Evolutionary conservation across 1,284 basidiomycete genomes (phyloP), one percentile per base, ranked within the genome.

Genomic region (Trametes hirsuta): DNA sequence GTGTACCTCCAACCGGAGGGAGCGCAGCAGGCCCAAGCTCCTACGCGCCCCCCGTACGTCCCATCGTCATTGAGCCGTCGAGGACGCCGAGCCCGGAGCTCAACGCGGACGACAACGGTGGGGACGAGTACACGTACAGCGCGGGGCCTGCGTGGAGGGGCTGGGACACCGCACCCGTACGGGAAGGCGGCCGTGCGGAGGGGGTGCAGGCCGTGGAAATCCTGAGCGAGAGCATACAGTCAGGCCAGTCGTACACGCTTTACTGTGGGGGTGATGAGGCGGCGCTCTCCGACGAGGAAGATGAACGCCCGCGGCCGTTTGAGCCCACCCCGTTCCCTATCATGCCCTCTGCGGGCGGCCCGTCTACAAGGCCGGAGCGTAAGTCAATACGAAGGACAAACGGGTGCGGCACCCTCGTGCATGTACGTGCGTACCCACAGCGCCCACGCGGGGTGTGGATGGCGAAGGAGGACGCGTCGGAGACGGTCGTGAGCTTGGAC

Each of bases 401-500:
- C 49, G 87, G 86, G 0, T 89, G 87, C 62, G 87, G 87, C 0
- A 78, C 84, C 1, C 68, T 87, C 4, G 69, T 89, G 10, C 85
- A 88, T 67, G 65, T 79, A 59, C 73, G 74, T 15, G 86, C 84
- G 12, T 78, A 81, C 6, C 84, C 83, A 1, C 78, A 81, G 25
- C 75, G 76, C 21, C 75, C 78, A 37, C 77, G 81, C 37, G 76
- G 78, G 22, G 81, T 84, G 15, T 88, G 86, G 85, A 76, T 82
- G 8, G 85, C 84, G 5, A 81, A 79, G 53, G 74, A 77, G 18
- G 72, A 77, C 14, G 83, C 85, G 0, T 75, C 81, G 0, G 76
- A 78, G 42, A 72, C 75, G 8, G 83, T 90, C 42, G 77, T 82
- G 47, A 67, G 77, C 47, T 72, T 89, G 66, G 82, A 86, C 55